Conservation (phyloP, 352 stramenopile genomes). For the Phytophthora chlamydospora region DNA sequence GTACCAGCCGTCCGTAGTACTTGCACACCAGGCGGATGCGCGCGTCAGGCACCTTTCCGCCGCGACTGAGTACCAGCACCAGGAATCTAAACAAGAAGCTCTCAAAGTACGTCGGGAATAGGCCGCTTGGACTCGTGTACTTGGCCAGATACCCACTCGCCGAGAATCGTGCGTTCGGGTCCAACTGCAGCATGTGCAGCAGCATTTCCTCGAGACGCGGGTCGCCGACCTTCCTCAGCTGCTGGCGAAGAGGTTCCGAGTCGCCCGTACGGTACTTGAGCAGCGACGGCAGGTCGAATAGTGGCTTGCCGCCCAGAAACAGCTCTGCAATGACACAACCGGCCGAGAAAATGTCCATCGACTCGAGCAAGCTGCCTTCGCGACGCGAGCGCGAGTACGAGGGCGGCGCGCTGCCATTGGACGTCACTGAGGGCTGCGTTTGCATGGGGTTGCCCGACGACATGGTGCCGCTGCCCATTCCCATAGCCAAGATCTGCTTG, state of each 20-base stretch:
- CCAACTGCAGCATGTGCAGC: conserved; percentile 94
- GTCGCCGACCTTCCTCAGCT: conserved; percentile 94
- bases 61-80: conserved; percentile 77
- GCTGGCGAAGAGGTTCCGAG: conserved; percentile 72
- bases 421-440: conserved; percentile 29
- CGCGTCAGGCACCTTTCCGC: conserved; percentile 90
- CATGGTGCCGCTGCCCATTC: conserved; percentile 35
- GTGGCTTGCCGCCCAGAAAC: conserved; percentile 95
- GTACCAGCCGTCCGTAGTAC: conserved; percentile 92
- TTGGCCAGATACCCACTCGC: conserved; percentile 91
- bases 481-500: conserved; percentile 75
- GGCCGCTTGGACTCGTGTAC: conserved; percentile 63
- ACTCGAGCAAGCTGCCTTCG: conserved; percentile 74
- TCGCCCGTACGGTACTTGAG: conserved; percentile 88
- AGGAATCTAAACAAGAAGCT: conserved; percentile 92
- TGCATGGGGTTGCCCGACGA: conserved; percentile 30
- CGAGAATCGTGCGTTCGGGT: conserved; percentile 87
- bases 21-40: conserved; percentile 93
- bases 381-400: conserved; percentile 53
- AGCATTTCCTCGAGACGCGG: conserved; percentile 89
- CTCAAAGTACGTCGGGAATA: conserved; percentile 90
- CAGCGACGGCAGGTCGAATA: conserved; percentile 94
- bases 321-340: conserved; percentile 98
- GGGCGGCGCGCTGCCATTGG: conserved; percentile 31
- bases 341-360: conserved; percentile 99